Evolutionary conservation across 805 yeast species (phyloP).

Genomic region (Maudiozyma barnettii): DNA sequence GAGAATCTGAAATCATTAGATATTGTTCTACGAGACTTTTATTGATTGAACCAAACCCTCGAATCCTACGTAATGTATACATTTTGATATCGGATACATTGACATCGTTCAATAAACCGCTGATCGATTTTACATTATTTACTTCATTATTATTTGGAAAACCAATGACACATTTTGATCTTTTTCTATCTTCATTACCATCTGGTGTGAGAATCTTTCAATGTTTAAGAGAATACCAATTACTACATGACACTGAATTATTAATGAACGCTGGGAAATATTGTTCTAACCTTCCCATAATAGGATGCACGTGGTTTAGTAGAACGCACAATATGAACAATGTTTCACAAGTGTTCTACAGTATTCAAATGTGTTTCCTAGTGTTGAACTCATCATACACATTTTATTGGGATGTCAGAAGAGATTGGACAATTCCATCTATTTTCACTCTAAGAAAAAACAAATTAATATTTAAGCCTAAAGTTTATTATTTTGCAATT

Average conservation of each 20-base stretch:
- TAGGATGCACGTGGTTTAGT: constrained; percentile 30
- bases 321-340: constrained; percentile 7
- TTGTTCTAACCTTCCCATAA: constrained; percentile 48
- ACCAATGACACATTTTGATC: constrained; percentile 15
- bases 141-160: constrained; percentile 34
- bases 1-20: constrained; percentile 34
- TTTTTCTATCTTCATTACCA: constrained; percentile 42
- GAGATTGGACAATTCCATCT: constrained; percentile 77
- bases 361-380: constrained; percentile 31
- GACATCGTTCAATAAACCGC: constrained; percentile 68
- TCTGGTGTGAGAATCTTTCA: constrained; percentile 70
- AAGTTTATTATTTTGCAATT: constrained; percentile 49
- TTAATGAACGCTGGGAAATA: constrained; percentile 70
- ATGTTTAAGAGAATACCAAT: constrained; percentile 61
- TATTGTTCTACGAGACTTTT: constrained; percentile 28
- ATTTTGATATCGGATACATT: constrained; percentile 76
- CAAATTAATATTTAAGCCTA: constrained; percentile 11
- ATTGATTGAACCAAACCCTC: constrained; percentile 30
- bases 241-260: constrained; percentile 39
- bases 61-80: constrained; percentile 41
- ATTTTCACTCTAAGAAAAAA: constrained; percentile 26
- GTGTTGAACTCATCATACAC: constrained; percentile 66
- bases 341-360: constrained; percentile 5
- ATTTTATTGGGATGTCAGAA: constrained; percentile 78
- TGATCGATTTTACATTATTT: constrained; percentile 61